Evolutionary conservation across 345 rosid genomes (phyloP).

Genomic region (Erucastrum elatum): DNA sequence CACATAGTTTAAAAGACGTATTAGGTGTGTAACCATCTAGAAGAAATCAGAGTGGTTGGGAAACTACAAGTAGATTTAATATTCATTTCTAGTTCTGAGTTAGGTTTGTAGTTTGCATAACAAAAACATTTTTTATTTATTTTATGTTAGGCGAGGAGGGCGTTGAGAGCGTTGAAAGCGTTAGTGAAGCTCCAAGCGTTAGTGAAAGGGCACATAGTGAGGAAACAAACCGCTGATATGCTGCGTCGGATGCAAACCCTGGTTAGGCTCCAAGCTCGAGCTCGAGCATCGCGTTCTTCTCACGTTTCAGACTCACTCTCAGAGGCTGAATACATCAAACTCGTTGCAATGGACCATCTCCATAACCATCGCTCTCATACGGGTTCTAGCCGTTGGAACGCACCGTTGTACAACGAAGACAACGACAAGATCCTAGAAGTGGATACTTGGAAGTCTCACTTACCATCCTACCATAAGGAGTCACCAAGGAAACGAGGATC

Average conservation of each 20-base stretch:
- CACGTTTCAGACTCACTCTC: slow-evolving; percentile 54
- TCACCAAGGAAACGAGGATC: slow-evolving; percentile 54
- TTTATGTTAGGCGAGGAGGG: slow-evolving; percentile 73
- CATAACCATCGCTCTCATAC: slow-evolving; percentile 36
- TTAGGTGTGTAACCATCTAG: slow-evolving; percentile 1
- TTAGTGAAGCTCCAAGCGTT: slow-evolving; percentile 95
- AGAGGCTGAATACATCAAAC: slow-evolving; percentile 35
- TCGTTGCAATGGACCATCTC: slow-evolving; percentile 39
- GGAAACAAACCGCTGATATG: slow-evolving; percentile 84
- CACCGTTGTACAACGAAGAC: slow-evolving; percentile 39
- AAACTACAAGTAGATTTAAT: not conserved
- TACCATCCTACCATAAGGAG: slow-evolving; percentile 47
- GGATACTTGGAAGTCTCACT: slow-evolving; percentile 91
- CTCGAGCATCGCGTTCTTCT: slow-evolving; percentile 61
- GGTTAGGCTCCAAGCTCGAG: slow-evolving; percentile 71
- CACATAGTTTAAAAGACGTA: not conserved
- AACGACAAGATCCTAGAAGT: slow-evolving; percentile 88
- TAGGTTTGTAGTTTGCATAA: not conserved
- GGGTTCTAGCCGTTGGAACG: slow-evolving; percentile 62
- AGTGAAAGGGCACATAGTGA: slow-evolving; percentile 87
- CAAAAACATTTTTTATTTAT: not conserved
- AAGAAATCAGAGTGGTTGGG: slow-evolving; percentile 10
- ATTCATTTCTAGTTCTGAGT: not conserved
- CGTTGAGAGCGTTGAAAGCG: slow-evolving; percentile 84
- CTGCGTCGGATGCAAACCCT: slow-evolving; percentile 84